Percentiles rank a stretch among this genome's conserved stretches.
Evolutionary conservation across 164 flowering plant genomes (phyloP).

Genomic region (Umbilicus rupestris): DNA sequence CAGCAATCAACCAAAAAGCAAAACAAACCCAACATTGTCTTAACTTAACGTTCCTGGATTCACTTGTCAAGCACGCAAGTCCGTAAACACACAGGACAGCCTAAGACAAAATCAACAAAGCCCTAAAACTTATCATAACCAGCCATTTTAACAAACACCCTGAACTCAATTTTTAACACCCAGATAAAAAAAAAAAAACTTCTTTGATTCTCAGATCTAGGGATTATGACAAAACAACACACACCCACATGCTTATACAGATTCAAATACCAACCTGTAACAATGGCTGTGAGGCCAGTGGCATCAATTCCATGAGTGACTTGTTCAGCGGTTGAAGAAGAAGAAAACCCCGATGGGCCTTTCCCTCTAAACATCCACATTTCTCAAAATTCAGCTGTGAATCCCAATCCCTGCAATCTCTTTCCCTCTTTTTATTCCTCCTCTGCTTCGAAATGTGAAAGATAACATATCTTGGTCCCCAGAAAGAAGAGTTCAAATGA

Average conservation of each 20-base stretch:
- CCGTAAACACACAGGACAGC: neutral
- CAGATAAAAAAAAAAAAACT: too few relatives aligned
- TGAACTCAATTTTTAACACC: too few relatives aligned
- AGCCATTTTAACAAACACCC: neutral
- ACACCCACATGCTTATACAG: too few relatives aligned
- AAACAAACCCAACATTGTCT: too few relatives aligned
- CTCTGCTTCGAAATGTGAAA: too few relatives aligned
- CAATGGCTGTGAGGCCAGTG: constrained; percentile 60
- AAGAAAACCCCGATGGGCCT: constrained; percentile 65
- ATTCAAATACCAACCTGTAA: constrained; percentile 38
- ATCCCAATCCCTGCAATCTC: neutral
- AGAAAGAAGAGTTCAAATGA: too few relatives aligned
- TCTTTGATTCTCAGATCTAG: too few relatives aligned
- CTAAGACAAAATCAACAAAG: neutral
- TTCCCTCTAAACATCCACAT: constrained; percentile 50
- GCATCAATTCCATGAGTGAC: constrained; percentile 71
- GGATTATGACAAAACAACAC: too few relatives aligned
- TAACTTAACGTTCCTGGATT: too few relatives aligned
- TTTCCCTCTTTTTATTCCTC: neutral
- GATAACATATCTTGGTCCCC: too few relatives aligned
- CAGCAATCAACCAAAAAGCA: too few relatives aligned
- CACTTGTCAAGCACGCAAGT: neutral
- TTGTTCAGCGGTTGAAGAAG: constrained; percentile 55
- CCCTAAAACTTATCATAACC: neutral
- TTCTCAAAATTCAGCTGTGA: neutral